These are phyloP conservation scores for Solanum tacnaense DNA, from an alignment of 257 asterid species.

Conservation along the genomic window DNA sequence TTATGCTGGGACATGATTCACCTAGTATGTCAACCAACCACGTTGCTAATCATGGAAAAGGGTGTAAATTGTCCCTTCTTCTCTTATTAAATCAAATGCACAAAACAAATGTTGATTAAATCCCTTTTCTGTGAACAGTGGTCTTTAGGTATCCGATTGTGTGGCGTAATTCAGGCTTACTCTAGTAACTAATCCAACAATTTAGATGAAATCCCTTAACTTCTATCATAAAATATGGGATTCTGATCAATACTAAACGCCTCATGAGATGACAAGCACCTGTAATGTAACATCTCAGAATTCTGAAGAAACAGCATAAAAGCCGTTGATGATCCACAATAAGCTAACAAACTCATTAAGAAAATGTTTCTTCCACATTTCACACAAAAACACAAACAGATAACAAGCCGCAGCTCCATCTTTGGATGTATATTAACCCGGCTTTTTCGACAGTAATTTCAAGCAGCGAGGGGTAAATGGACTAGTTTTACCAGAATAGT, in stretches of 20 bases:
- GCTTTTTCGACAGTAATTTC: slow-evolving; percentile 27
- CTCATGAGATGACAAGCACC: slow-evolving; percentile 19
- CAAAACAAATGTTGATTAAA: background rate
- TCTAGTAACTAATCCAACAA: background rate
- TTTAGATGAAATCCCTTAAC: background rate
- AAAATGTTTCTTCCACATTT: slow-evolving; percentile 7
- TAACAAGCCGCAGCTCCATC: slow-evolving; percentile 19
- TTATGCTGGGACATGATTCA: background rate
- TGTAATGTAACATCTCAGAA: slow-evolving; percentile 24
- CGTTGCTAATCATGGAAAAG: background rate
- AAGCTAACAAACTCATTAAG: slow-evolving; percentile 20
- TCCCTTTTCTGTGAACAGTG: background rate
- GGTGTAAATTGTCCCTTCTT: background rate
- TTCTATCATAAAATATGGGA: background rate
- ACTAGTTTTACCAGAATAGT: slow-evolving; percentile 2
- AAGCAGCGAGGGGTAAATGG: slow-evolving; percentile 3
- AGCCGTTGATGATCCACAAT: slow-evolving; percentile 17
- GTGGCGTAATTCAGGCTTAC: background rate
- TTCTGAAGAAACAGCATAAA: slow-evolving; percentile 22
- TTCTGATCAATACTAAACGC: background rate
- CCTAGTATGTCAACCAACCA: background rate
- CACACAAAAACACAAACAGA: slow-evolving; percentile 14
- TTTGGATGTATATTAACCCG: slow-evolving; percentile 13
- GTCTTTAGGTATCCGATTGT: background rate
- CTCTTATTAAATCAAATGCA: slow-evolving; percentile 6